Evolutionary conservation across 176 grass and related monocot genomes (phyloP), one percentile per base, ranked within the genome.

Genomic region (Typha latifolia): DNA sequence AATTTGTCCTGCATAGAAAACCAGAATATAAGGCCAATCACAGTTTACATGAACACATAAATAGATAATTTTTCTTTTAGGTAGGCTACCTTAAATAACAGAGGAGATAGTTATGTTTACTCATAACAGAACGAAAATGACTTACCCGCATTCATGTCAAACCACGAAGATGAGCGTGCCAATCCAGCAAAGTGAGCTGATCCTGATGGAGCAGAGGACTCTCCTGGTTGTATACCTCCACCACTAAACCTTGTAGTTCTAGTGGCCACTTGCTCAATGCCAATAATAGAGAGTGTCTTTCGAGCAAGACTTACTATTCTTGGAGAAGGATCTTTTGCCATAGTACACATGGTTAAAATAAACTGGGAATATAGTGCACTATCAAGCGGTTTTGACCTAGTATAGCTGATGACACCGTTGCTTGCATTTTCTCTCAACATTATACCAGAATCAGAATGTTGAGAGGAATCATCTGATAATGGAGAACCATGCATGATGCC

Each of bases 111-210:
- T 64, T 62, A 16, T 62, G 18, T n/a, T 61, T 15, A 18, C 24
- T 62, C 49, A 37, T 12, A 62, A 4, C 13, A 70, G 64, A 79
- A 16, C 47, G 22, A 56, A 26, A 62, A 72, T 16, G 62, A 77
- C 63, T 26, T 89, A 97, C 88, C 83, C 77, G 92, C 82, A 80
- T 99, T 90, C 84, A 93, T 90, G 62, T 99, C 94, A 78, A 90
- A 92, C 94, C 86, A 99, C 21, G 94, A 99, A 63, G 89, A 92
- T 61, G 94, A 99, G 2, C 94, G 94, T 66, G 87, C 72, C 78
- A 97, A 84, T 73, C 82, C 93, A 48, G 78, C 14, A 74, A 85
- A 80, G 67, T 87, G 90, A 62, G 53, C 53, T 59, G 53, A 59
- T 59, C 18, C 53, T 19, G 53, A 59, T 59, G 53, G 76, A 34